Base-by-base conservation (phyloP, 2,329 filamentous ascomycete species). In the Pezizomycotina sp. region DNA sequence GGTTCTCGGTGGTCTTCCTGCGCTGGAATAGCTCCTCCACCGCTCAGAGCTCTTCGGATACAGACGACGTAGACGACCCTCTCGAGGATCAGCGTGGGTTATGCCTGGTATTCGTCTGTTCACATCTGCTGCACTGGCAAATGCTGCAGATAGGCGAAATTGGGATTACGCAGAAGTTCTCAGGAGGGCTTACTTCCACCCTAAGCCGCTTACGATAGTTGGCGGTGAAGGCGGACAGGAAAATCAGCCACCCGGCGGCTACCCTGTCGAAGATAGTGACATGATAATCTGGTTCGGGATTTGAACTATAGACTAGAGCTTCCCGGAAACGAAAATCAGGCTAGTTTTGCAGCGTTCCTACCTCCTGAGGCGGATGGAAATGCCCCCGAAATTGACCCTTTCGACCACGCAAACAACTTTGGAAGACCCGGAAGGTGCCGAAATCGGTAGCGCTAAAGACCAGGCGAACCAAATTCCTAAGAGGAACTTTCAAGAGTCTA, bases 231-330 rank as follows among this genome's bases (percentile, higher is more conserved):
- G 10, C 2, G 32, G 12, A 9, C 41, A 36, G 3, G 41, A 44
- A 12, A 20, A 29, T 6, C 27, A 40, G 15, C 36, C 36, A 6
- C 41, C 41, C 2, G 40, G 33, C 14, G 41, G 41, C 4, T 44
- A 44, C 13, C 31, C 35, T 3, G 38, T 44, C 14, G 84, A 81
- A 1, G 79, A 91, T 24, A 86, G 92, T 47, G 89, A 98, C 53
- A 83, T 93, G 58, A 73, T 75, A 0, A 93, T 98, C 52, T 95
- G 86, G 82, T 80, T 92, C 52, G 89, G 89, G 89, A 98, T 56
- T 64, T 98, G 26, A 98, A 98, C 55, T 98, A 93, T 53, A 72
- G 89, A 20, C 65, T 98, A 1, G 81, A 91, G 32, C 69, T 95
- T 31, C 80, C 86, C 0, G 84, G 83, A 1, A 78, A 89, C 23